phyloP scores from a whole-genome alignment of 2,329 filamentous ascomycete species.

The Magnaporthiopsis poae region DNA sequence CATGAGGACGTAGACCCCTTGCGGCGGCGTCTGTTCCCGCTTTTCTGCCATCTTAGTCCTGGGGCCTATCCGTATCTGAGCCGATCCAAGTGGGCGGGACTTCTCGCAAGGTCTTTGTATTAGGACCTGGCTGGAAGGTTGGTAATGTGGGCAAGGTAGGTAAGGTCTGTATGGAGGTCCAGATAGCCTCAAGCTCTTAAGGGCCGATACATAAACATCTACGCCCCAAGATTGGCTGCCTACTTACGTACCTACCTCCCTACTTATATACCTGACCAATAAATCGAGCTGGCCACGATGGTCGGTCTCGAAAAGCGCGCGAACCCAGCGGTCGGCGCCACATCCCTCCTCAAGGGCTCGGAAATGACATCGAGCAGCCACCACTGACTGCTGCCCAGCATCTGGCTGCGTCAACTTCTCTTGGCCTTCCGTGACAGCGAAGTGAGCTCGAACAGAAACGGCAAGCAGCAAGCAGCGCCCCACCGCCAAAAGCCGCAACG shows the following conservation, averaged over 20 bases:
- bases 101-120: no score
- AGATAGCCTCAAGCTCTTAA: no score
- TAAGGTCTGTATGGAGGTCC: no score
- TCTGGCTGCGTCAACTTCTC: not conserved
- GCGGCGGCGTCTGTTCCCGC: no score
- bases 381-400: not conserved
- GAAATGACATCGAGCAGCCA: not conserved
- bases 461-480: not conserved
- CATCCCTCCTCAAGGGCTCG: not conserved
- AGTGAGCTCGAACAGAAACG: not conserved
- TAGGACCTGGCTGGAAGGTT: no score
- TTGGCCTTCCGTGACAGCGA: not conserved
- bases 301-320: no score
- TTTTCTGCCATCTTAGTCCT: not conserved
- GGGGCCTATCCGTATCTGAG: not conserved
- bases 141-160: no score
- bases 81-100: not conserved
- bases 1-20: conserved; percentile 12
- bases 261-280: no score
- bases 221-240: not conserved
- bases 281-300: not conserved
- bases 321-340: not conserved
- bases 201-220: not conserved
- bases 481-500: not conserved
- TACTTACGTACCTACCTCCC: no score